Percentiles rank a stretch among this genome's conserved stretches.
Conservation (phyloP, 805 yeast species). For the Pichia paraexigua region DNA sequence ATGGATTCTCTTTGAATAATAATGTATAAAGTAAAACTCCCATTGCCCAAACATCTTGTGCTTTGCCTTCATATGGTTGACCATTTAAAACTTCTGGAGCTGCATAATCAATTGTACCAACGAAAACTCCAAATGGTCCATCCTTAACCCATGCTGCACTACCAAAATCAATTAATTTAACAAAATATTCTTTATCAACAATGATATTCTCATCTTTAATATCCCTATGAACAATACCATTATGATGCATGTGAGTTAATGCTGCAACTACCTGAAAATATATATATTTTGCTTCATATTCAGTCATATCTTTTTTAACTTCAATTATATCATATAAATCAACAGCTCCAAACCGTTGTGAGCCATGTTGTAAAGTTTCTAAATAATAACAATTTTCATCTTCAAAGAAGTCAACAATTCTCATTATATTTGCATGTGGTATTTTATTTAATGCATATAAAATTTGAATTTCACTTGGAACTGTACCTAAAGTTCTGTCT, state of each 20-base stretch:
- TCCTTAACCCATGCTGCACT: slow-evolving; percentile 84
- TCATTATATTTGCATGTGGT: slow-evolving; percentile 84
- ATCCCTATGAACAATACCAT: slow-evolving; percentile 90
- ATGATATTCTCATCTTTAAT: slow-evolving; percentile 92
- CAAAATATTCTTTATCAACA: slow-evolving; percentile 71
- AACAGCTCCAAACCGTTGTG: slow-evolving; percentile 64
- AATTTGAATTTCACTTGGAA: slow-evolving; percentile 93
- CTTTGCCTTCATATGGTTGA: slow-evolving; percentile 80
- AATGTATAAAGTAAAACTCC: slow-evolving; percentile 87
- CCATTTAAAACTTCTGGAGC: slow-evolving; percentile 95
- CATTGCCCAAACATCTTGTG: slow-evolving; percentile 96
- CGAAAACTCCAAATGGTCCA: slow-evolving; percentile 96
- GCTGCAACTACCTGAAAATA: slow-evolving; percentile 77
- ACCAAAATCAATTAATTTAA: slow-evolving; percentile 90
- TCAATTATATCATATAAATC: slow-evolving; percentile 92
- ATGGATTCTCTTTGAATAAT: slow-evolving; percentile 90
- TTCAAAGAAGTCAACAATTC: slow-evolving; percentile 85
- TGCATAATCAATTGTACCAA: slow-evolving; percentile 95
- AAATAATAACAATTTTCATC: slow-evolving; percentile 84
- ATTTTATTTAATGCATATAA: slow-evolving; percentile 70
- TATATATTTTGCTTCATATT: slow-evolving; percentile 66
- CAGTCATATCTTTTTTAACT: slow-evolving; percentile 72
- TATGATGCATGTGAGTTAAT: slow-evolving; percentile 68
- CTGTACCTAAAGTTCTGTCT: slow-evolving; percentile 83
- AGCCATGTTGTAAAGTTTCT: slow-evolving; percentile 86